These are phyloP conservation scores for Neopestalotiopsis sp. DNA, from an alignment of 2,329 filamentous ascomycete species.

Conservation along the genomic window DNA sequence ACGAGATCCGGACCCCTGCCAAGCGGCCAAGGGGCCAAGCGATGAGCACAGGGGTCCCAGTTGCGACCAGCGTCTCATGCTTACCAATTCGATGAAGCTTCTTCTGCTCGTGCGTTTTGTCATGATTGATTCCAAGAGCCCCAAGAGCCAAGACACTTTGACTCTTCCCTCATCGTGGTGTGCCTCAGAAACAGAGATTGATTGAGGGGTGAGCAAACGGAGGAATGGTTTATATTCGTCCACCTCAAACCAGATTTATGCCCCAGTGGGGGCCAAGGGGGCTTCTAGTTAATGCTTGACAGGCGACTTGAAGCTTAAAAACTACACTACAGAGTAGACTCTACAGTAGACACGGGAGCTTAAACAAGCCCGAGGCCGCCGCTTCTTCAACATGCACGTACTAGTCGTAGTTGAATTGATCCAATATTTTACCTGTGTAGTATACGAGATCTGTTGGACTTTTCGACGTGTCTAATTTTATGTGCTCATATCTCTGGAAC, in stretches of 20 bases:
- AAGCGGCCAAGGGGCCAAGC: conserved; percentile 11
- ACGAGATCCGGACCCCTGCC: conserved; percentile 11
- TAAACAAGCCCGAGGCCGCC: too few species aligned
- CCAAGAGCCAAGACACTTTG: background rate
- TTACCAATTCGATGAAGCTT: conserved; percentile 3
- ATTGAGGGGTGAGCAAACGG: background rate
- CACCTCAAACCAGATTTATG: background rate
- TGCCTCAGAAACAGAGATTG: background rate
- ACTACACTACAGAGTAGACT: too few species aligned
- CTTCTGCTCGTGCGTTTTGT: background rate
- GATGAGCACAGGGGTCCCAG: background rate
- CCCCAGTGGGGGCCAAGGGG: background rate
- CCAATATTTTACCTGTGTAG: too few species aligned
- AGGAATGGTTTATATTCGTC: background rate
- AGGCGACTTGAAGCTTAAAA: background rate
- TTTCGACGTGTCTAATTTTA: too few species aligned
- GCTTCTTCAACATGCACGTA: too few species aligned
- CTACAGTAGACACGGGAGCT: too few species aligned
- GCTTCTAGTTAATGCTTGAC: background rate
- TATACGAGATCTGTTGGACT: too few species aligned
- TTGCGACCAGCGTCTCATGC: background rate
- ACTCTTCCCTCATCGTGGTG: background rate
- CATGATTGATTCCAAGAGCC: background rate
- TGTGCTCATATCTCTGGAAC: too few species aligned
- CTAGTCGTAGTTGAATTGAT: too few species aligned